Evolutionary conservation across 352 stramenopile genomes (phyloP).

Genomic region (Globisporangium nunn): DNA sequence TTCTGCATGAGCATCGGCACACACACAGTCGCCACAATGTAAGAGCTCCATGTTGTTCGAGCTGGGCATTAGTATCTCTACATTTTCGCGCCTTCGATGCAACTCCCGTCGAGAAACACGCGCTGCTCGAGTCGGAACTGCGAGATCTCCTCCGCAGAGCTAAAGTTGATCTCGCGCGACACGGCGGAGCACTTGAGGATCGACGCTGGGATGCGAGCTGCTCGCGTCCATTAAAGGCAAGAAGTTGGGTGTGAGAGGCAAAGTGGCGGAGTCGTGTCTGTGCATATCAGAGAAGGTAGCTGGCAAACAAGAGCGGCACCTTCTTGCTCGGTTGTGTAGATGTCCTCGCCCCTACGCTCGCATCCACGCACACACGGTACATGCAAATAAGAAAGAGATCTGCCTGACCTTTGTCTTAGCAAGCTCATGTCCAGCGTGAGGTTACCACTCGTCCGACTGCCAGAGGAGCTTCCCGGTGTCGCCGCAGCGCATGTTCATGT

Average conservation of each 20-base stretch:
- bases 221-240: conserved; percentile 13
- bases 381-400: background rate
- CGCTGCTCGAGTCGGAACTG: conserved; percentile 91
- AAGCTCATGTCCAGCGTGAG: background rate
- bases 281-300: too few species aligned
- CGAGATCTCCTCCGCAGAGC: conserved; percentile 80
- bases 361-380: background rate
- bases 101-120: conserved; percentile 84
- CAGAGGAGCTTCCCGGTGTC: conserved; percentile 77
- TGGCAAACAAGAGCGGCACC: conserved; percentile 17
- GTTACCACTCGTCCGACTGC: conserved; percentile 75
- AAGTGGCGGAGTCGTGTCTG: background rate
- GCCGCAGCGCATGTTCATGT: conserved; percentile 86
- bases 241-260: background rate
- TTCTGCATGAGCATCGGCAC: conserved; percentile 35
- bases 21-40: background rate
- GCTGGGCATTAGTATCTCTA: conserved; percentile 10
- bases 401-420: too few species aligned
- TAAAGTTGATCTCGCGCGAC: conserved; percentile 93
- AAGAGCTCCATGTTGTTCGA: background rate
- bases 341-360: conserved; percentile 42
- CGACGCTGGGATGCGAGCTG: conserved; percentile 64
- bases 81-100: conserved; percentile 55
- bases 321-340: conserved; percentile 71
- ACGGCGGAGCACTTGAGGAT: conserved; percentile 90